A percentile compares a stretch with the other conserved stretches of the same genome.
These are phyloP conservation scores for Zea mays DNA, from an alignment of 176 grass and related monocot genomes.

Conservation along the genomic window DNA sequence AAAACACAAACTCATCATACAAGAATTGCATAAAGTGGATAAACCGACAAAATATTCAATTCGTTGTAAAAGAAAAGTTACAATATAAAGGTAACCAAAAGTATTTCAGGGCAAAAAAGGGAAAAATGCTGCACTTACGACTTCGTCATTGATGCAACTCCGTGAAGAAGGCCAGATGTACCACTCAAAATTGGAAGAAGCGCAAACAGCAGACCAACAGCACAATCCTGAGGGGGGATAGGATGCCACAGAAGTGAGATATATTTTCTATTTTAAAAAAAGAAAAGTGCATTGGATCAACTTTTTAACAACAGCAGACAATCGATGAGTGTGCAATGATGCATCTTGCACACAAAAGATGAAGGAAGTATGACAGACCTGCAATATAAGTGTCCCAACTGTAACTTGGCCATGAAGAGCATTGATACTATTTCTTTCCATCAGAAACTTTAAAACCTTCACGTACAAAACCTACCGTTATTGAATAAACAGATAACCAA, in stretches of 20 bases:
- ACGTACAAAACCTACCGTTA: slow-evolving; percentile 17
- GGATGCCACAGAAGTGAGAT: slow-evolving; percentile 23
- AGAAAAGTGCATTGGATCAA: background rate
- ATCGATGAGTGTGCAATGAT: background rate
- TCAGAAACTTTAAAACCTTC: slow-evolving; percentile 96
- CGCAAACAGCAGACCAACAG: slow-evolving; percentile 97
- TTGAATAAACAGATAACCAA: slow-evolving; percentile 1
- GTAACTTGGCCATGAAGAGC: slow-evolving; percentile 98
- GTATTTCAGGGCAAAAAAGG: slow-evolving; percentile 12
- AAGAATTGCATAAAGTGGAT: background rate
- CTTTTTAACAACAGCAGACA: slow-evolving; percentile 26
- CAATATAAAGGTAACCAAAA: slow-evolving; percentile 19
- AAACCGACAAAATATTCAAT: background rate
- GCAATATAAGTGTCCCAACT: slow-evolving; percentile 92
- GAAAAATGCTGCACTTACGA: slow-evolving; percentile 54
- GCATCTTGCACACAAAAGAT: slow-evolving; percentile 12
- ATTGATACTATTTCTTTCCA: slow-evolving; percentile 97
- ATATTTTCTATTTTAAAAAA: background rate
- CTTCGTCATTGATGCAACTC: slow-evolving; percentile 85
- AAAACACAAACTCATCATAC: background rate
- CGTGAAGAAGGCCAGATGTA: slow-evolving; percentile 85
- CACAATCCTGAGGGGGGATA: slow-evolving; percentile 71
- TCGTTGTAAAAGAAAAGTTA: slow-evolving; percentile 29
- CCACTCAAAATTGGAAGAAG: slow-evolving; percentile 96
- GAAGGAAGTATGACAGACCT: slow-evolving; percentile 47